Conservation (phyloP, 176 grass and related monocot genomes). For the Musa itinerans region DNA sequence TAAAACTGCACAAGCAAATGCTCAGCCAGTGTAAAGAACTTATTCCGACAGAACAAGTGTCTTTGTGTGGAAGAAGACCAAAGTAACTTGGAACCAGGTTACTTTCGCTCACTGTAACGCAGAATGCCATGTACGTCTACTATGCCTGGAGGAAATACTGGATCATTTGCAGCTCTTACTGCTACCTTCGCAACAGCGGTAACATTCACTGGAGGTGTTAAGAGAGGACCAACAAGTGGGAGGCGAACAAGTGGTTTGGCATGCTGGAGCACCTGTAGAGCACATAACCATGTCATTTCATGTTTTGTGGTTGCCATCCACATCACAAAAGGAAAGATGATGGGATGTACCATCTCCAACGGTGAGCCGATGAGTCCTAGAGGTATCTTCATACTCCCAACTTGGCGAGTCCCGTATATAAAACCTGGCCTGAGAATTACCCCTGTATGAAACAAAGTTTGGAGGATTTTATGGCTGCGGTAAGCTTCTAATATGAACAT, state of each 20-base stretch:
- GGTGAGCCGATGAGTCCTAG: slow-evolving; percentile 73
- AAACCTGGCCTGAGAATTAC: slow-evolving; percentile 81
- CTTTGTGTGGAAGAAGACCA: not conserved
- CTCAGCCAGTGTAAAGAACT: not conserved
- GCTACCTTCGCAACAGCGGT: slow-evolving; percentile 57
- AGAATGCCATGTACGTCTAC: slow-evolving; percentile 71
- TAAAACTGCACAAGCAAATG: not conserved
- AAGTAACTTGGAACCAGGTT: not conserved
- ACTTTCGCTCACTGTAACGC: slow-evolving; percentile 64
- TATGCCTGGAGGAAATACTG: slow-evolving; percentile 80
- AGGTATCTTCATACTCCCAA: slow-evolving; percentile 77
- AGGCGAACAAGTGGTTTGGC: slow-evolving; percentile 55
- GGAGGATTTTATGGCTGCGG: not conserved
- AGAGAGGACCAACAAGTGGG: slow-evolving; percentile 58
- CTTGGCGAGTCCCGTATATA: slow-evolving; percentile 86
- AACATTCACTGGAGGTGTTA: slow-evolving; percentile 72
- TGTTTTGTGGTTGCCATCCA: not conserved
- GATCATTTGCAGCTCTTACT: slow-evolving; percentile 68
- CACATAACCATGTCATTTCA: slow-evolving; percentile 3
- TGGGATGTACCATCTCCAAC: slow-evolving; percentile 53
- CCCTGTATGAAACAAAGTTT: slow-evolving; percentile 22
- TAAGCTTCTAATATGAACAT: not conserved
- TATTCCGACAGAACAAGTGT: not conserved
- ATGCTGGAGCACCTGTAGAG: slow-evolving; percentile 54
- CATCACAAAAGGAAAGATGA: not conserved